These are phyloP conservation scores for Paecilomyces variotii DNA, from an alignment of 2,329 filamentous ascomycete species.

Conservation along the genomic window DNA sequence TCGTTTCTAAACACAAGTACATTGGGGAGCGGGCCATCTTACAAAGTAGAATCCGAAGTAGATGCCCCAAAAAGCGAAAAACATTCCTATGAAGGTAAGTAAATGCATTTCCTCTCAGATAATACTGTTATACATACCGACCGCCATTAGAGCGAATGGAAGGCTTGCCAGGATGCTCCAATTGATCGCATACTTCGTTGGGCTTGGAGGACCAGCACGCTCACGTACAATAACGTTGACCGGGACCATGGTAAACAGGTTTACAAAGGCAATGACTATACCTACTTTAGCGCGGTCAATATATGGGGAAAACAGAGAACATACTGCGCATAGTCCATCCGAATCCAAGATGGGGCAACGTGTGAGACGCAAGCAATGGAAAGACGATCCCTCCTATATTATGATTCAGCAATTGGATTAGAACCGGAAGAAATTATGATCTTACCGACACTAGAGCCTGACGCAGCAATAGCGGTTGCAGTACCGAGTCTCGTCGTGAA, in stretches of 20 bases:
- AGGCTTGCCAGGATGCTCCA: not conserved
- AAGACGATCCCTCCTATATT: not conserved
- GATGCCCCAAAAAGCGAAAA: constrained; percentile 23
- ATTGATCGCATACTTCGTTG: not conserved
- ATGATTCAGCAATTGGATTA: not conserved
- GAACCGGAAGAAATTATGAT: not conserved
- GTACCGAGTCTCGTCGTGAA: constrained; percentile 26
- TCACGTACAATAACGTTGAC: not conserved
- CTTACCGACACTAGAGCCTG: constrained; percentile 23
- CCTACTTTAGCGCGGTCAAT: not conserved
- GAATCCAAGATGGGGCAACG: not conserved
- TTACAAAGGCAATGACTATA: not conserved
- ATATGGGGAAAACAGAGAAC: not conserved
- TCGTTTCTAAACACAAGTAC: not conserved
- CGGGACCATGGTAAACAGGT: not conserved
- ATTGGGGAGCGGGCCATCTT: not conserved
- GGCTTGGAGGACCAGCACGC: not conserved
- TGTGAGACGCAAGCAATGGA: not conserved
- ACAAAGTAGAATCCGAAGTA: constrained; percentile 25
- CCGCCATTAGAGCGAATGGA: not conserved
- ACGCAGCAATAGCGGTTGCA: constrained; percentile 24
- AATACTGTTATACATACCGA: constrained; percentile 10
- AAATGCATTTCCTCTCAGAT: not conserved
- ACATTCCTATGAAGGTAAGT: constrained; percentile 8
- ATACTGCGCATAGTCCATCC: not conserved